Conservation (phyloP, 345 rosid species). For the Eucalyptus viminalis region DNA sequence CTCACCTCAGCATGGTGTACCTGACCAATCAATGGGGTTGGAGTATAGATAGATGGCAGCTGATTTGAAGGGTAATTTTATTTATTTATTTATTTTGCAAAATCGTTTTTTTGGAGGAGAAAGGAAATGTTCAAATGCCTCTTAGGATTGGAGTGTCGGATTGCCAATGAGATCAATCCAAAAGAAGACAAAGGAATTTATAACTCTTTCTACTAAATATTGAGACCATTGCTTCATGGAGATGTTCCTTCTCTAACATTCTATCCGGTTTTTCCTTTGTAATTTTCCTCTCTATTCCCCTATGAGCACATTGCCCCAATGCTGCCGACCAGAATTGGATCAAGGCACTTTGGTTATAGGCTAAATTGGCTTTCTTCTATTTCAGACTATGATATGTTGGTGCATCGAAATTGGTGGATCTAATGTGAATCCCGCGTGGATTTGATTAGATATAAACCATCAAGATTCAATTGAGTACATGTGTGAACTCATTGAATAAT, state of each 20-base stretch:
- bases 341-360: too few relatives aligned
- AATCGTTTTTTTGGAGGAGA: neutral
- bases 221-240: neutral
- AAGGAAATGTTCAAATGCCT: neutral
- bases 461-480: neutral
- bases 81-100: neutral
- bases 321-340: neutral
- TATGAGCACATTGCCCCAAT: neutral
- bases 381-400: neutral
- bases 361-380: too few relatives aligned
- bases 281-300: neutral
- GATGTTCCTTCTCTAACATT: neutral
- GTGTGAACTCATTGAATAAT: too few relatives aligned
- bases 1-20: neutral
- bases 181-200: neutral
- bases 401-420: neutral
- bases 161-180: neutral
- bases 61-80: neutral
- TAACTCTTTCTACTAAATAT: neutral
- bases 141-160: neutral
- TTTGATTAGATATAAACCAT: neutral
- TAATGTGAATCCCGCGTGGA: neutral
- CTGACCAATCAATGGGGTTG: neutral
- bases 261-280: neutral
- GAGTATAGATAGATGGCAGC: neutral